Evolutionary conservation across 2,329 filamentous ascomycete genomes (phyloP), one percentile per base, ranked within the genome.

Genomic region (Penicillium crustosum): DNA sequence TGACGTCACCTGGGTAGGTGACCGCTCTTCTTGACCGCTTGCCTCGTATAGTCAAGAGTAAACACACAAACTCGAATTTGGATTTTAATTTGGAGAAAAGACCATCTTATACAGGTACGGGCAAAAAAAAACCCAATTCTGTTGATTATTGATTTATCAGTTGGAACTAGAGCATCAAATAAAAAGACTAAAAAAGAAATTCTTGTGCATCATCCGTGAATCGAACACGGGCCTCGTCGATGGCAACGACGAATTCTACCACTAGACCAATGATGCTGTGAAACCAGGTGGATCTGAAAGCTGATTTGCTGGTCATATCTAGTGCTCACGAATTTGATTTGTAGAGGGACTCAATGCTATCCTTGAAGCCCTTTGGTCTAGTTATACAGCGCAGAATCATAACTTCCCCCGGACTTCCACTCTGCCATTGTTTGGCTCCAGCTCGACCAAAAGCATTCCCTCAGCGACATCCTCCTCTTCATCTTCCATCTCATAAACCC

Each of bases 401-500:
- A 74, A 39, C 54, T 73, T 75, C 12, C 31, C 71, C 53, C 66
- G 63, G 12, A 73, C 57, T 49, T 66, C 69, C 33, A 68, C 66
- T 42, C 33, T 49, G 15, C 57, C 54, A 15, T n/a, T 33, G 17
- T 33, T 53, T 3, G 70, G 70, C 42, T 80, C 78, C 13, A 85
- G 66, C 53, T 84, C 73, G 33, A 78, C 79, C 56, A 81, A 74
- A 53, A 86, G 68, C 64, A 79, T 80, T 1, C 84, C 84, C 61
- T 85, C 83, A 0, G 76, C 79, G 2, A 86, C 81, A 61, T 85
- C 83, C 44, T 72, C 72, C 17, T 77, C 73, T 3, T 75, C 75
- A 45, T 85, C 81, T 38, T 83, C 81, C 45, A 77, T 77, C 49
- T 84, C 81, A 48, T 77, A 75, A 0, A 82, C 77, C 80, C 83